Conservation (phyloP, 2,329 filamentous ascomycete genomes). For the Aspergillus melleus region DNA sequence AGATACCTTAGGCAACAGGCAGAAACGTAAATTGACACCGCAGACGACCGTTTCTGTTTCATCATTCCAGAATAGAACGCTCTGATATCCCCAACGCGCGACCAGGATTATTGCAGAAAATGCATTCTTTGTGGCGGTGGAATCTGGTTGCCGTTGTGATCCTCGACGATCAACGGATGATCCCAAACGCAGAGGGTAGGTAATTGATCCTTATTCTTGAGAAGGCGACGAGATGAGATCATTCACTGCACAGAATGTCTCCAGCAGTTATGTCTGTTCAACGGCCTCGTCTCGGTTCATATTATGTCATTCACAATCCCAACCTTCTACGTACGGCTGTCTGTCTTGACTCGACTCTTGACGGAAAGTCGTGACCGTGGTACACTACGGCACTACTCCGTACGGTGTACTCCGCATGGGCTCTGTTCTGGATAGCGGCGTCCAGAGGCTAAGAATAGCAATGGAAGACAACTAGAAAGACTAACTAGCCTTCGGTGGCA, state of each 20-base stretch:
- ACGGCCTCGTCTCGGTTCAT: neutral
- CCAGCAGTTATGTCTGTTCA: too few relatives aligned
- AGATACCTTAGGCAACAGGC: neutral
- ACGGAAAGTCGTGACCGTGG: neutral
- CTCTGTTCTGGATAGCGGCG: neutral
- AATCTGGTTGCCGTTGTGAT: neutral
- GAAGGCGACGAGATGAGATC: neutral
- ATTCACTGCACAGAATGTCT: too few relatives aligned
- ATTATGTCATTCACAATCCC: neutral
- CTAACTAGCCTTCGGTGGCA: constrained; percentile 7
- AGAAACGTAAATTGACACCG: neutral
- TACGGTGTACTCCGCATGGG: too few relatives aligned
- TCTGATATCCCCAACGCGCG: neutral
- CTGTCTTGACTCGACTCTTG: neutral
- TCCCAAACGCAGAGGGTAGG: neutral
- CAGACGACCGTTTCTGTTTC: too few relatives aligned
- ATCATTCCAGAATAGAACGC: neutral
- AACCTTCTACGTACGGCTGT: too few relatives aligned
- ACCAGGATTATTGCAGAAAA: neutral
- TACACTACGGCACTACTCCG: neutral
- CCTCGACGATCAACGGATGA: neutral
- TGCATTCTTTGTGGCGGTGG: neutral
- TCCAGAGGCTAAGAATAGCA: constrained; percentile 15
- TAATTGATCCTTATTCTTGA: neutral
- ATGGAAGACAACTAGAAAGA: constrained; percentile 9